Evolutionary conservation across 306 rosid species (phyloP).

Genomic region (Cicer cuneatum): DNA sequence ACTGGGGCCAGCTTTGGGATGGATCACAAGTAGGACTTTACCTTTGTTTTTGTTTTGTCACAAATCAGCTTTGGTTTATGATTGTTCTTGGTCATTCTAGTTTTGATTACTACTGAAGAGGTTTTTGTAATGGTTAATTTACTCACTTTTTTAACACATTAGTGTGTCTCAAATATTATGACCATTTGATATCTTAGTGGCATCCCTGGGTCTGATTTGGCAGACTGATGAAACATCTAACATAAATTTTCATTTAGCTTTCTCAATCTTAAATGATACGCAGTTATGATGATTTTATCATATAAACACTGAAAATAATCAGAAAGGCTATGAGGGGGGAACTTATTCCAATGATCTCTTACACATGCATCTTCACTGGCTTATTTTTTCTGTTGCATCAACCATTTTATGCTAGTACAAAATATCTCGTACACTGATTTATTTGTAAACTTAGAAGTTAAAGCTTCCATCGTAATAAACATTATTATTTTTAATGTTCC

Average conservation of each 20-base stretch:
- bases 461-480: not conserved
- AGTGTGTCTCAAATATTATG: not conserved
- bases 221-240: conserved; percentile 16
- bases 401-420: conserved; percentile 1
- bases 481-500: not conserved
- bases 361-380: not conserved
- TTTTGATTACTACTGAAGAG: not conserved
- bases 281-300: conserved; percentile 20
- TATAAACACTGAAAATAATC: conserved; percentile 14
- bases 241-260: not conserved
- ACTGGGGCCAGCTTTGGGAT: conserved; percentile 99
- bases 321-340: not conserved
- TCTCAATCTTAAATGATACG: conserved; percentile 10
- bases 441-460: not conserved
- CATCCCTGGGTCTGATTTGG: conserved; percentile 24
- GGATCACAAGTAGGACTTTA: conserved; percentile 80
- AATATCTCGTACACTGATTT: conserved; percentile 1
- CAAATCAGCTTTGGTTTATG: conserved; percentile 22
- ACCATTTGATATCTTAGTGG: conserved; percentile 14
- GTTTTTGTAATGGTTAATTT: conserved; percentile 29
- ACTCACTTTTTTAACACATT: not conserved
- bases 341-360: not conserved
- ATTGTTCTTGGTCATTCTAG: conserved; percentile 17
- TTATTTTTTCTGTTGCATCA: not conserved
- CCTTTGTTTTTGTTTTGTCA: conserved; percentile 8